These are phyloP conservation scores for Danielia oregonensis DNA, from an alignment of 805 yeast species.

Conservation along the genomic window DNA sequence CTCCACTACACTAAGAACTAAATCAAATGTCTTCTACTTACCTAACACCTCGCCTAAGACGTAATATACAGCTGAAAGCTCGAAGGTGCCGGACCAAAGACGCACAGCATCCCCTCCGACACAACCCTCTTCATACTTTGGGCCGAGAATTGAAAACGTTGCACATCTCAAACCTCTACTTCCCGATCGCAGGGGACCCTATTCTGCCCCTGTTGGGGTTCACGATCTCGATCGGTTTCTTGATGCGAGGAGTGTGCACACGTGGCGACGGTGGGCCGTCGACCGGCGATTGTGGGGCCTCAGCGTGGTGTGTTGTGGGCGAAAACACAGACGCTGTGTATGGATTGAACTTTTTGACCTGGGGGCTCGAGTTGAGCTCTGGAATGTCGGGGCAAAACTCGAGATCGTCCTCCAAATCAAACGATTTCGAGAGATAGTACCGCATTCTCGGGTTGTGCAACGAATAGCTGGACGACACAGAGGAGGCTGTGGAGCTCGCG, in stretches of 20 bases:
- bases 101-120: too few relatives aligned
- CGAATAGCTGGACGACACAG: conserved; percentile 25
- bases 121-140: too few relatives aligned
- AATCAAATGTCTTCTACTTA: too few relatives aligned
- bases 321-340: conserved; percentile 62
- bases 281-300: conserved; percentile 13
- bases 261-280: conserved; percentile 35
- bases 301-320: conserved; percentile 29
- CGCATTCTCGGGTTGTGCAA: conserved; percentile 50
- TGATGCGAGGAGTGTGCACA: conserved; percentile 53
- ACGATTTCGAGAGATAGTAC: conserved; percentile 55
- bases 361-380: conserved; percentile 28
- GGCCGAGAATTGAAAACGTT: not conserved
- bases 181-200: conserved; percentile 41
- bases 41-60: too few relatives aligned
- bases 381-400: conserved; percentile 64
- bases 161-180: conserved; percentile 1
- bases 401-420: conserved; percentile 60
- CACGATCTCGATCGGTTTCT: conserved; percentile 58
- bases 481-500: conserved; percentile 10
- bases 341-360: conserved; percentile 57
- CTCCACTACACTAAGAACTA: too few relatives aligned
- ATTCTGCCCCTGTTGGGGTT: conserved; percentile 59
- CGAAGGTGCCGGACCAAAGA: too few relatives aligned
- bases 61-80: too few relatives aligned